Base-by-base conservation (phyloP, 2,329 filamentous ascomycete species). In the Mollisia scopiformis region DNA sequence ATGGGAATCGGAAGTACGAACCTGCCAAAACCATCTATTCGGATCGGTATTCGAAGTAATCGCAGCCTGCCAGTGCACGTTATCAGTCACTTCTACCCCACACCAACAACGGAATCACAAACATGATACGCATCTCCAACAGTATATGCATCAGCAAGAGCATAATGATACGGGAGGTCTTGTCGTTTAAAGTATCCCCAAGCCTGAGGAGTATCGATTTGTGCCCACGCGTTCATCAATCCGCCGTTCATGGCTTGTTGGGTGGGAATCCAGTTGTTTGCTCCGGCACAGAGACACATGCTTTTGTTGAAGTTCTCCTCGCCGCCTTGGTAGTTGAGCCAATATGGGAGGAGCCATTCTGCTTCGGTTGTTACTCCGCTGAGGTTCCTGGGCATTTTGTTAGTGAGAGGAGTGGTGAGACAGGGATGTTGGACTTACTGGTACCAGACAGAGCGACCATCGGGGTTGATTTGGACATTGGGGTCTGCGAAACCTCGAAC, bases 51-150 rank as follows among this genome's bases (percentile, higher is more conserved):
- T 73, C 1, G 78, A 78, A 57, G 79, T 76, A 63, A 79, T 75
- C 6, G 72, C 69, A 68, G 79, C 76, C 74, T 79, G 61, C n/a
- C n/a, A n/a, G n/a, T 35, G 25, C 21, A 23, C 31, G 54, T 3
- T 31, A 46, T 62, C 43, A 59, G 56, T 43, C 16, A 39, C 39
- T 46, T 55, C n/a, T 51, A 25, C 23, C 21, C 5, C 14, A 35
- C 11, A 33, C 2, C 4, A 54, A 43, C 2, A 14, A n/a, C 16
- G 11, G 25, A 39, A 53, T 13, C 25, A 31, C 49, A 52, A 51
- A 76, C 75, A 66, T 79, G 80, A 62, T 84, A 84, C 80, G 83
- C 83, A 65, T 85, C 83, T 1, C 75, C 80, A 13, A 82, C 67
- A 0, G 82, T 80, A 76, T 78, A 84, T 8, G 76, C 78, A 53